Conservation (phyloP, 192 early-diverging fungal genomes). For the Backusella liffmaniae region DNA sequence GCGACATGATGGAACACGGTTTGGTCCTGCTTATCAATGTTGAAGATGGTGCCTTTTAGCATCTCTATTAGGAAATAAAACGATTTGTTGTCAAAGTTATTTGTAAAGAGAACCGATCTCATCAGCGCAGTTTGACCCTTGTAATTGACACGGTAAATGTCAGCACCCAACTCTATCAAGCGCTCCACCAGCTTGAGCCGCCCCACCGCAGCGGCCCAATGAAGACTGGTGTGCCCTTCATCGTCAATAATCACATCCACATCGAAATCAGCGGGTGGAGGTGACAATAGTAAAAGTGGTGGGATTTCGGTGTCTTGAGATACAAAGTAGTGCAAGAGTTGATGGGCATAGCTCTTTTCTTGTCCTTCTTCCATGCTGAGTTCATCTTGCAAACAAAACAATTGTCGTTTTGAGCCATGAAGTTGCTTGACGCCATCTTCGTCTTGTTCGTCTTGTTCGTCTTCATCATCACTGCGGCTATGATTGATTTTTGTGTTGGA, state of each 20-base stretch:
- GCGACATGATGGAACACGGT: conserved; percentile 94
- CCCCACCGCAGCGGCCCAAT: conserved; percentile 95
- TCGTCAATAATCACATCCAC: conserved; percentile 91
- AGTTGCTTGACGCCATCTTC: not conserved
- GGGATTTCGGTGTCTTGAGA: conserved; percentile 14
- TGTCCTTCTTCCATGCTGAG: conserved; percentile 46
- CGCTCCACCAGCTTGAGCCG: conserved; percentile 69
- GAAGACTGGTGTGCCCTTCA: conserved; percentile 90
- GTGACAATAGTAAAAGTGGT: conserved; percentile 17
- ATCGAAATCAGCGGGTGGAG: conserved; percentile 69
- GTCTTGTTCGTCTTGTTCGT: not conserved
- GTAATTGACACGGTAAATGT: conserved; percentile 72
- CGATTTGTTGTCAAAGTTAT: conserved; percentile 81
- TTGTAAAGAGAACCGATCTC: conserved; percentile 84
- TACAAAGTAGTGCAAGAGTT: conserved; percentile 26
- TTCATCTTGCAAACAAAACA: conserved; percentile 41
- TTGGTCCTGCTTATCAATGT: conserved; percentile 76
- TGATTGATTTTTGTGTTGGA: not conserved
- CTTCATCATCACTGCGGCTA: not conserved
- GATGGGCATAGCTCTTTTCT: conserved; percentile 41
- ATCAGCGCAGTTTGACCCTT: conserved; percentile 90
- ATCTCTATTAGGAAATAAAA: conserved; percentile 75
- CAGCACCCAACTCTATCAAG: conserved; percentile 74
- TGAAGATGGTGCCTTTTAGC: conserved; percentile 71
- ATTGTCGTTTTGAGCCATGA: not conserved